Evolutionary conservation across 495 filamentous ascomycete species (phyloP).

Genomic region (Extremus antarcticus): DNA sequence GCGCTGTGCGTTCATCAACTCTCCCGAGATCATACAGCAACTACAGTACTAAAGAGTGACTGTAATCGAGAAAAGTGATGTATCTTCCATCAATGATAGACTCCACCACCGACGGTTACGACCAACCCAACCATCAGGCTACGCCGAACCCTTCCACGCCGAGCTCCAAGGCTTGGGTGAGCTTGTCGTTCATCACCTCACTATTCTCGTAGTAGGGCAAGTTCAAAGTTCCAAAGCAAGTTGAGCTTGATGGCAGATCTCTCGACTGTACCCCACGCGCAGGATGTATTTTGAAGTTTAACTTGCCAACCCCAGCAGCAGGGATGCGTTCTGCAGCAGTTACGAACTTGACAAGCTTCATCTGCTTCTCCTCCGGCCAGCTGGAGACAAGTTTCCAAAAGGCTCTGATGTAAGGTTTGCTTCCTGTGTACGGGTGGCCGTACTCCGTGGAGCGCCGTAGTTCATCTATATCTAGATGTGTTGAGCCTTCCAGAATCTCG

Average conservation of each 20-base stretch:
- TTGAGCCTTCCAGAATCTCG: slow-evolving; percentile 62
- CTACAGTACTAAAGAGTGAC: not conserved
- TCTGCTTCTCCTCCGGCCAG: slow-evolving; percentile 56
- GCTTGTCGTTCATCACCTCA: slow-evolving; percentile 58
- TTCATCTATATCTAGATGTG: slow-evolving; percentile 62
- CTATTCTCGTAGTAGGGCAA: slow-evolving; percentile 68
- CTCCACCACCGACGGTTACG: too few relatives aligned
- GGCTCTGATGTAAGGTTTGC: slow-evolving; percentile 54
- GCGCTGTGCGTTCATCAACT: not conserved
- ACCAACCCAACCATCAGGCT: too few relatives aligned
- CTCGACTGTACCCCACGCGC: slow-evolving; percentile 49
- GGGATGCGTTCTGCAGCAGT: slow-evolving; percentile 87
- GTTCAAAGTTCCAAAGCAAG: slow-evolving; percentile 79
- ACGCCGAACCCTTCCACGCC: slow-evolving; percentile 72
- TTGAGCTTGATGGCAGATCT: slow-evolving; percentile 67
- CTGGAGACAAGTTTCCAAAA: slow-evolving; percentile 73
- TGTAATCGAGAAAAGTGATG: too few relatives aligned
- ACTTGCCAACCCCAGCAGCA: slow-evolving; percentile 64
- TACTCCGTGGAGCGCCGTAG: slow-evolving; percentile 62
- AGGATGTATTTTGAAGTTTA: slow-evolving; percentile 73
- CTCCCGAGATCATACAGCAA: not conserved
- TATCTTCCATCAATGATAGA: too few relatives aligned
- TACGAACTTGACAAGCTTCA: slow-evolving; percentile 78
- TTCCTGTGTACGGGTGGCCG: slow-evolving; percentile 51
- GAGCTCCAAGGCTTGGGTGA: slow-evolving; percentile 76